Base-by-base conservation (phyloP, 2,329 filamentous ascomycete genomes). In the Talaromyces amestolkiae region DNA sequence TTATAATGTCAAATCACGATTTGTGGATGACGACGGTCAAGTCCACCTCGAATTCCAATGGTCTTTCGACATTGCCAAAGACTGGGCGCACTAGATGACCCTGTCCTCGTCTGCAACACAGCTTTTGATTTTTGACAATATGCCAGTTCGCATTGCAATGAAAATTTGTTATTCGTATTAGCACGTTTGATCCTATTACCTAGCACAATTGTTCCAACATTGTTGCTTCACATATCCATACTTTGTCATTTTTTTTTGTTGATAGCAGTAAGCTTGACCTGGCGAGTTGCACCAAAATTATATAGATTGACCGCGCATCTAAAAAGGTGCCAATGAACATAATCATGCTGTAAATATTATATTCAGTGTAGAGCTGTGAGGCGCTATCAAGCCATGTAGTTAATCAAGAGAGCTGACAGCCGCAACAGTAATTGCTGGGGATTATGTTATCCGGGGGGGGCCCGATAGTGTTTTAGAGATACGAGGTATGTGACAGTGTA, bases 1-100 rank as follows among this genome's bases (percentile, higher is more conserved):
- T 80, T 99, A 99, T 85, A 90, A 91, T 67, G 93, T 93, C 69
- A 80, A 89, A 68, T 97, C 93, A 70, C 92, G 88, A 79, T 99
- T 99, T 78, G 86, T 97, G 68, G 95, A 99, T 77, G 95, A 99
- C 74, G 95, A 99, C 82, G 90, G 95, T 78, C 89, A 92, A 80
- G 89, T 86, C 69, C 93, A 99, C 80, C 84, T 99, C 69, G 85
- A 90, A 77, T 99, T 99, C 79, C 91, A 96, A 74, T 99, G 95
- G 95, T 88, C 89, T 68, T 98, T 99, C 75, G 91, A 97, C 76
- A 97, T 99, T 78, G 86, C 90, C 81, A 99, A 98, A 86, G 92
- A 97, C 77, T 98, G 95, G 95, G 59, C 59, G 19, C 49, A 65
- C 22, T 66, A 62, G 17, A 53, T 31, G 33, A 37, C 9, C 31